Percentiles rank a stretch among this genome's conserved stretches.
Evolutionary conservation across 1,284 basidiomycete species (phyloP).

Genomic region (Meripilus lineatus): DNA sequence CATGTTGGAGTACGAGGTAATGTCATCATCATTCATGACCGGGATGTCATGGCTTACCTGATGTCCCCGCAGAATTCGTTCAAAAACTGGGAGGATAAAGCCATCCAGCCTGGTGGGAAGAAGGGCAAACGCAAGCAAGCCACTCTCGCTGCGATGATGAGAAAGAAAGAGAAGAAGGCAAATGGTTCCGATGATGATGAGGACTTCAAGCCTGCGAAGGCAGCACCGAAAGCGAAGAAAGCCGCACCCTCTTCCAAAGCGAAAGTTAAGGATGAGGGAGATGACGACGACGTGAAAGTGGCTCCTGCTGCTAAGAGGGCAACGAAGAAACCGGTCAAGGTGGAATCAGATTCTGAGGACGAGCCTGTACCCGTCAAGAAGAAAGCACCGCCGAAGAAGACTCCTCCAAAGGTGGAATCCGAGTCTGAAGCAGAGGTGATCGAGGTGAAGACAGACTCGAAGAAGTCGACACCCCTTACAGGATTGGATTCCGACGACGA

Average conservation of each 20-base stretch:
- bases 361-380: too few relatives aligned
- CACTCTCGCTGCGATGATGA: conserved; percentile 59
- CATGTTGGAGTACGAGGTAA: conserved; percentile 80
- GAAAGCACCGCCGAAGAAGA: conserved; percentile 18
- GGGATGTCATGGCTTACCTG: background rate
- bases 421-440: conserved; percentile 24
- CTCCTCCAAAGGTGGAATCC: conserved; percentile 18
- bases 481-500: conserved; percentile 30
- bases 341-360: too few relatives aligned
- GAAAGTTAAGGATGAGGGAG: conserved; percentile 16
- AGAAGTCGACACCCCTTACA: background rate
- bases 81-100: conserved; percentile 53
- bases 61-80: conserved; percentile 50
- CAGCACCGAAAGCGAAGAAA: conserved; percentile 40
- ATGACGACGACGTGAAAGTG: conserved; percentile 6
- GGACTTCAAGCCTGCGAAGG: conserved; percentile 73
- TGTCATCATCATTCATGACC: conserved; percentile 23
- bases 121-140: conserved; percentile 75
- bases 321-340: conserved; percentile 1
- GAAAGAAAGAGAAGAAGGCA: conserved; percentile 29
- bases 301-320: conserved; percentile 4
- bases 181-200: conserved; percentile 45
- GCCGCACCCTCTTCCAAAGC: conserved; percentile 20
- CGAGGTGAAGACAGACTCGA: background rate
- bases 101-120: conserved; percentile 45